Conservation (phyloP, 768 basidiomycete genomes). For the Calocybe cyanea region DNA sequence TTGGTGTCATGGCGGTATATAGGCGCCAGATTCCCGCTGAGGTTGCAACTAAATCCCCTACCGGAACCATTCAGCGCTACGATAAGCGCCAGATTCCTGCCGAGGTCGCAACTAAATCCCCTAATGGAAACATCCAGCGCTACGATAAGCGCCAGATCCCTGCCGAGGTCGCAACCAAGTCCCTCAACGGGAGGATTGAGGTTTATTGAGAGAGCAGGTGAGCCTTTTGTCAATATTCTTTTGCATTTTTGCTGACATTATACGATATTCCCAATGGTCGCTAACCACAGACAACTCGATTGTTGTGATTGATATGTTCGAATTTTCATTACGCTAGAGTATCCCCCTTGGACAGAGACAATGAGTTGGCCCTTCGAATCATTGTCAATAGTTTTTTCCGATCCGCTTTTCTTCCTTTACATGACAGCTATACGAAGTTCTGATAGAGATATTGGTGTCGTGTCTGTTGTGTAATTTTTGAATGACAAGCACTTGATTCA, state of each 20-base stretch:
- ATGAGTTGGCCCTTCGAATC: neutral
- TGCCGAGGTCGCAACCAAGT: slow-evolving; percentile 23
- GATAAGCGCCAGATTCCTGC: slow-evolving; percentile 22
- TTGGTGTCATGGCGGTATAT: slow-evolving; percentile 43
- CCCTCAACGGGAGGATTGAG: slow-evolving; percentile 16
- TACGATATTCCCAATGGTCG: too few relatives aligned
- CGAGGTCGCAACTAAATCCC: slow-evolving; percentile 22
- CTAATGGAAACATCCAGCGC: slow-evolving; percentile 31
- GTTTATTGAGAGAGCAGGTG: slow-evolving; percentile 3
- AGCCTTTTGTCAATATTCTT: too few relatives aligned
- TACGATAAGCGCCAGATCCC: slow-evolving; percentile 29
- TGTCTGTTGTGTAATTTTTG: neutral
- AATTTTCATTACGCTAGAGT: slow-evolving; percentile 11
- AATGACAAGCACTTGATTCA: neutral
- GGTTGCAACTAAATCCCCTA: slow-evolving; percentile 21
- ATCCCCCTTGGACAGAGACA: slow-evolving; percentile 6
- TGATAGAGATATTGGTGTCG: neutral
- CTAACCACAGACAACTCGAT: too few relatives aligned
- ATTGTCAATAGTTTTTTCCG: neutral
- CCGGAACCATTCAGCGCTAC: slow-evolving; percentile 37
- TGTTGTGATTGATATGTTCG: neutral
- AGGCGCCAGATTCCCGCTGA: slow-evolving; percentile 18
- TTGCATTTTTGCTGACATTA: too few relatives aligned
- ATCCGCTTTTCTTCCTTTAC: slow-evolving; percentile 14
- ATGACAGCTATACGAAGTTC: slow-evolving; percentile 1